phyloP scores from a whole-genome alignment of 1,139 yeast species.

The Groenewaldozyma sp. region DNA sequence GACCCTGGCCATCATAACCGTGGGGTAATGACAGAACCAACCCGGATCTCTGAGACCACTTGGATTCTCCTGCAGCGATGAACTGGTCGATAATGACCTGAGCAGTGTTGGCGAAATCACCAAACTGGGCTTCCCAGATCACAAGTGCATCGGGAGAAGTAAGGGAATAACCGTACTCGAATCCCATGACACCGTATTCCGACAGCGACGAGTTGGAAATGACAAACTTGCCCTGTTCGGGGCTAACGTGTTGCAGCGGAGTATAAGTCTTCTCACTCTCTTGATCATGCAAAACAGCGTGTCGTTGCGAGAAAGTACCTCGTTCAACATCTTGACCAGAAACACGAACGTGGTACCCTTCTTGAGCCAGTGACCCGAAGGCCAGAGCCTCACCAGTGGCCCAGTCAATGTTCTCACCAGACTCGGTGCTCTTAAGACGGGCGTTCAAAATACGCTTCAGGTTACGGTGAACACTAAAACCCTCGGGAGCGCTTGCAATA shows the following conservation, averaged over 20 bases:
- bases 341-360: conserved; percentile 94
- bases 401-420: conserved; percentile 97
- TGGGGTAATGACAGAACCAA: conserved; percentile 92
- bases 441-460: conserved; percentile 85
- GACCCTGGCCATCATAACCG: conserved; percentile 99
- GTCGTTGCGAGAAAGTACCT: conserved; percentile 99
- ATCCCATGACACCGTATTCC: conserved; percentile 98
- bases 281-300: conserved; percentile 96
- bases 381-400: conserved; percentile 99
- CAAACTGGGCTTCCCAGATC: conserved; percentile 99
- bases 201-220: conserved; percentile 96
- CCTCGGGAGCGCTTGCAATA: conserved; percentile 76
- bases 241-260: conserved; percentile 72
- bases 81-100: conserved; percentile 97
- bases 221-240: conserved; percentile 77
- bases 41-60: conserved; percentile 99
- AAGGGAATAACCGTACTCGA: conserved; percentile 97
- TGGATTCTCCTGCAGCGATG: conserved; percentile 92
- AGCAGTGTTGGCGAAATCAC: conserved; percentile 99
- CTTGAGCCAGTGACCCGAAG: conserved; percentile 82
- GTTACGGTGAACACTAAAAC: conserved; percentile 88
- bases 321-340: conserved; percentile 99
- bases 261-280: conserved; percentile 71
- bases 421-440: conserved; percentile 79
- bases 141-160: conserved; percentile 96